A percentile compares a stretch with the other conserved stretches of the same genome.
Conservation (phyloP, 345 rosid species). For the Isatis tinctoria region DNA sequence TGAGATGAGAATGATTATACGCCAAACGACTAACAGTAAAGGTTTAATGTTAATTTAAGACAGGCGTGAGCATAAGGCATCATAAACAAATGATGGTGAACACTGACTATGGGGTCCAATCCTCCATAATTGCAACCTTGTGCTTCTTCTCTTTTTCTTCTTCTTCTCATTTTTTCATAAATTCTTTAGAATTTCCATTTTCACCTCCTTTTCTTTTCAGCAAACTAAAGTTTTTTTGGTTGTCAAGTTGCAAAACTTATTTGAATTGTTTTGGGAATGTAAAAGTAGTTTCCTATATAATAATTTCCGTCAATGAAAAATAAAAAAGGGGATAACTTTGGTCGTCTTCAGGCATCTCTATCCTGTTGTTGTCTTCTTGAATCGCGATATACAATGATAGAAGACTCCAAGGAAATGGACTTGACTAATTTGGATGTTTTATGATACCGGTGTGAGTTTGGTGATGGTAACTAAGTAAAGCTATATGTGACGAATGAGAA, state of each 20-base stretch:
- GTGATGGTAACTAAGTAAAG: not conserved
- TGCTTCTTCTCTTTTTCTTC: not conserved
- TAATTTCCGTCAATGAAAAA: not conserved
- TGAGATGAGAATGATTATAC: not conserved
- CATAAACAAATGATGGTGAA: conserved; percentile 57
- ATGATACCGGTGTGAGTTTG: conserved; percentile 1
- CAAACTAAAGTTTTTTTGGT: not conserved
- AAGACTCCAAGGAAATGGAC: not conserved
- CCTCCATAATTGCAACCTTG: conserved; percentile 32
- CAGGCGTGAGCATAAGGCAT: conserved; percentile 57
- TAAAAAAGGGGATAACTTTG: not conserved
- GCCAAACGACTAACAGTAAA: not conserved
- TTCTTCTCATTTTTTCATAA: not conserved
- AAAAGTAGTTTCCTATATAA: not conserved
- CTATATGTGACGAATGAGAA: not conserved
- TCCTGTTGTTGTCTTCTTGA: not conserved
- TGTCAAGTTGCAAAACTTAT: not conserved
- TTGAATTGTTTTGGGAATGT: not conserved
- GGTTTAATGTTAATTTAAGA: conserved; percentile 16
- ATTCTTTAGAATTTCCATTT: not conserved
- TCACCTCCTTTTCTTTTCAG: not conserved
- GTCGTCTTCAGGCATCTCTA: not conserved
- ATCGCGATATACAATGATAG: not conserved
- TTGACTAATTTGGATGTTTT: conserved; percentile 6
- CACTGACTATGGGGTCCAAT: conserved; percentile 37